These are phyloP conservation scores for Ilyonectria mors-panacis DNA, from an alignment of 2,329 filamentous ascomycete genomes.

Conservation along the genomic window DNA sequence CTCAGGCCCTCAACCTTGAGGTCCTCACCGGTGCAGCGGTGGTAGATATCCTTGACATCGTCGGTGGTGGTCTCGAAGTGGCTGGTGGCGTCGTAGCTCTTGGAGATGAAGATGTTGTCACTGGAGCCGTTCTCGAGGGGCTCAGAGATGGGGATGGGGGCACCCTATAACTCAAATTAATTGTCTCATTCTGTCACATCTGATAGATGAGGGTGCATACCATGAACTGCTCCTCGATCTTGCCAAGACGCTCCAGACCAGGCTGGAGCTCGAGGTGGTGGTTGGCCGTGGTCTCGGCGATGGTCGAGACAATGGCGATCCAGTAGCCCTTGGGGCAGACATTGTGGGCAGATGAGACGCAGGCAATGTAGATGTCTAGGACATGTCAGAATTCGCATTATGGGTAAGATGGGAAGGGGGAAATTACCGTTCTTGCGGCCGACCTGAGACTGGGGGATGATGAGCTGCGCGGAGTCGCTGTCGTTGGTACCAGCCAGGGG, in stretches of 20 bases:
- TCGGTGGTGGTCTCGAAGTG: slow-evolving; percentile 96
- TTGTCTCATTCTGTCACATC: background rate
- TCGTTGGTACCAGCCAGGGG: slow-evolving; percentile 91
- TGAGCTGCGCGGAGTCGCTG: slow-evolving; percentile 91
- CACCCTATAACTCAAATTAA: slow-evolving; percentile 62
- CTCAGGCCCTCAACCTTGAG: slow-evolving; percentile 89
- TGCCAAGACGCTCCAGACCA: slow-evolving; percentile 91
- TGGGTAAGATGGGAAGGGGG: background rate
- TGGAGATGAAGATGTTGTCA: slow-evolving; percentile 97
- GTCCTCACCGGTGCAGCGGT: slow-evolving; percentile 85
- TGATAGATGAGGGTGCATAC: slow-evolving; percentile 58
- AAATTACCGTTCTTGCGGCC: slow-evolving; percentile 91
- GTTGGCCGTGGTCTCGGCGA: slow-evolving; percentile 92
- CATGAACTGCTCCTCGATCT: slow-evolving; percentile 98
- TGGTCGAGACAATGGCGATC: slow-evolving; percentile 98
- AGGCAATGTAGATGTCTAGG: slow-evolving; percentile 94
- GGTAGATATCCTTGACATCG: slow-evolving; percentile 95
- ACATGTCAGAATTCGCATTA: slow-evolving; percentile 26
- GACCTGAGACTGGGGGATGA: slow-evolving; percentile 98
- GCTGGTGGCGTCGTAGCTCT: slow-evolving; percentile 97
- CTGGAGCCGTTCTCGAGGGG: slow-evolving; percentile 85
- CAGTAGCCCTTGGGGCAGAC: slow-evolving; percentile 99
- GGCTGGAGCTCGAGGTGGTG: slow-evolving; percentile 96
- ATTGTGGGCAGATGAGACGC: slow-evolving; percentile 95
- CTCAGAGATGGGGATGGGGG: slow-evolving; percentile 94